phyloP scores from a whole-genome alignment of 2,329 filamentous ascomycete species.

The Ramularia endophylla region DNA sequence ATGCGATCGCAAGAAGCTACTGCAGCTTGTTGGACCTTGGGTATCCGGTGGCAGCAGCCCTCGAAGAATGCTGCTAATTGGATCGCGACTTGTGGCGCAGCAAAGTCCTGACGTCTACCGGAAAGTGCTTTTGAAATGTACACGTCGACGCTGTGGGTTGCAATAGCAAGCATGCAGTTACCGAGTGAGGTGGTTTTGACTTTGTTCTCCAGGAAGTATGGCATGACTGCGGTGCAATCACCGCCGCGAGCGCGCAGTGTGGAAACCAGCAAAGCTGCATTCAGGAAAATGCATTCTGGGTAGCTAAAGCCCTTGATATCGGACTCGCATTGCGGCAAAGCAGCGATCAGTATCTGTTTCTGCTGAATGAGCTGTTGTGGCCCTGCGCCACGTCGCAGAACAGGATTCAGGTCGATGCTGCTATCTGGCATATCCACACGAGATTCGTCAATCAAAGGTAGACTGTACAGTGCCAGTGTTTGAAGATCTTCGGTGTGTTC shows the following conservation, averaged over 20 bases:
- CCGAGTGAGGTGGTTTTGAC: conserved; percentile 58
- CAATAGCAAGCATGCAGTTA: conserved; percentile 57
- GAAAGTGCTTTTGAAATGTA: conserved; percentile 72
- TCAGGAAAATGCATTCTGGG: conserved; percentile 84
- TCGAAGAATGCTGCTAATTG: conserved; percentile 83
- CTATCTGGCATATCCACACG: conserved; percentile 87
- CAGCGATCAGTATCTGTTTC: conserved; percentile 67
- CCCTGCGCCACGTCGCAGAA: conserved; percentile 79
- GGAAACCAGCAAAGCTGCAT: conserved; percentile 84
- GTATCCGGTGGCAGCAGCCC: conserved; percentile 88
- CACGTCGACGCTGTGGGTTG: conserved; percentile 65
- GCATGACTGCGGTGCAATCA: conserved; percentile 81
- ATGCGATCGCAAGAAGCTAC: conserved; percentile 79
- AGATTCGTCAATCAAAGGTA: conserved; percentile 80
- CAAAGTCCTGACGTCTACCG: conserved; percentile 69
- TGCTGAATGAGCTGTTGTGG: conserved; percentile 71
- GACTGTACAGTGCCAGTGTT: conserved; percentile 78
- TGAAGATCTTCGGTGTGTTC: conserved; percentile 71
- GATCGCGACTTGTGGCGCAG: conserved; percentile 82
- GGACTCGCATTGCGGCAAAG: conserved; percentile 68
- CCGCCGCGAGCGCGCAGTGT: conserved; percentile 79
- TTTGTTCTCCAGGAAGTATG: conserved; percentile 92
- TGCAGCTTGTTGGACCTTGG: conserved; percentile 83
- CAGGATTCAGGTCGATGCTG: conserved; percentile 93
- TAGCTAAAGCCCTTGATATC: conserved; percentile 83